A percentile compares a stretch with the other conserved stretches of the same genome.
phyloP scores from a whole-genome alignment of 441 rosid species.

The Manihot esculenta region DNA sequence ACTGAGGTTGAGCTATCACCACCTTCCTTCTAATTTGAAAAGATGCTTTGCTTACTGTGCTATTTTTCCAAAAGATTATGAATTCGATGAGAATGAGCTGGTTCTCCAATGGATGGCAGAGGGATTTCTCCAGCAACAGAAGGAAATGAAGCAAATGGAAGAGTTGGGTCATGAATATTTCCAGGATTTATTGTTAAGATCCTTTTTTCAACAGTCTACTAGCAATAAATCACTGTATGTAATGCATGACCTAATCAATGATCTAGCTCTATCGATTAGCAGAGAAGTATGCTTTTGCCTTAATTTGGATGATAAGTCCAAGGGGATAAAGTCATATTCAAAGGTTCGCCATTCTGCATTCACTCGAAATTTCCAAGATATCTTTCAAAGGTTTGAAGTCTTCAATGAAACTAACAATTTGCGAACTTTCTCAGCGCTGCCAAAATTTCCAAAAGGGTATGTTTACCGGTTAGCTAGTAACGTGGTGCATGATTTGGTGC shows the following conservation, averaged over 20 bases:
- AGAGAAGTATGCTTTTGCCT: constrained; percentile 17
- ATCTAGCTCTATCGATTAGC: constrained; percentile 22
- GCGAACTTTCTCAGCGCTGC: constrained; percentile 2
- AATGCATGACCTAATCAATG: constrained; percentile 32
- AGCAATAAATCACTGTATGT: neutral
- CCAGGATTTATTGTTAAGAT: constrained; percentile 22
- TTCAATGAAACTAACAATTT: neutral
- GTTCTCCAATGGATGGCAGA: constrained; percentile 16
- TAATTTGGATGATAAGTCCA: constrained; percentile 6
- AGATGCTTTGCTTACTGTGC: constrained; percentile 17
- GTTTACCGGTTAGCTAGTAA: neutral
- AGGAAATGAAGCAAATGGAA: constrained; percentile 7
- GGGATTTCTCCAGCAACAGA: constrained; percentile 19
- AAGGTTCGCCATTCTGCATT: constrained; percentile 9
- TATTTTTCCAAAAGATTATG: constrained; percentile 7
- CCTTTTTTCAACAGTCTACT: constrained; percentile 23
- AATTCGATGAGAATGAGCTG: neutral
- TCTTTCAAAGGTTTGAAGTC: constrained; percentile 4
- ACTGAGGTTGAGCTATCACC: constrained; percentile 6
- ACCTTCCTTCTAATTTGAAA: constrained; percentile 11
- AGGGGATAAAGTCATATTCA: neutral
- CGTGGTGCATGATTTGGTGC: constrained; percentile 1
- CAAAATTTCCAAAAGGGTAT: too few species aligned
- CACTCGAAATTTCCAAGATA: neutral
- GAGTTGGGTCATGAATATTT: constrained; percentile 28